Evolutionary conservation across 2,329 filamentous ascomycete species (phyloP), one percentile per base, ranked within the genome.

Genomic region (Monilinia laxa): DNA sequence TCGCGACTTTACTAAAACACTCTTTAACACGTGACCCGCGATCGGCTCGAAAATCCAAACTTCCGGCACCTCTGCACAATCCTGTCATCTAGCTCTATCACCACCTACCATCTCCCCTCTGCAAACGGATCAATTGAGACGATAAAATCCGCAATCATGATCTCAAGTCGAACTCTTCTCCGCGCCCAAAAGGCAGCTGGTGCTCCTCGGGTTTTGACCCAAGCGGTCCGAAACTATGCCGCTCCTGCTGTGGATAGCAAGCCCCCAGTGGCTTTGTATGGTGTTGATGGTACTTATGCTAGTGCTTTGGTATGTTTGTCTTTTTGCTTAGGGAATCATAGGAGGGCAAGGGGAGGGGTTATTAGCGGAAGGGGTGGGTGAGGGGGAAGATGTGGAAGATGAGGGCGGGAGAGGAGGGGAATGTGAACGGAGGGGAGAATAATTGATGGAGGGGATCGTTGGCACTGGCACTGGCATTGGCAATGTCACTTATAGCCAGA

Each of bases 201-300:
- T 66, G 67, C 74, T 45, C 70, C 71, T 64, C 68, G 71, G 31
- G 71, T 71, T 62, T 76, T 75, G 52, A 83, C 84, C 73, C 82
- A 85, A 77, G 83, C 80, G 74, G 79, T 87, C 80, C 90, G 93
- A 80, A 87, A 86, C 80, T 97, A 92, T 81, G 92, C 92, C 77
- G 82, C 85, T 70, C 81, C 86, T 76, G 79, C 81, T 70, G 83
- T 86, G 76, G 87, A 89, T 69, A 81, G 87, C 80, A 93, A 91
- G 85, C 88, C 94, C 76, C 95, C 95, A 74, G 85, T 97, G 78
- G 87, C 93, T 76, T 87, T 99, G 78, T 99, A 92, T 82, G 95
- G 95, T 76, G 84, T 99, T 78, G 95, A 98, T 82, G 95, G 95
- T 81, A 98, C 94, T 79, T 99, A 99, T 84, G 95, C 95, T 80